Base-by-base conservation (phyloP, 495 filamentous ascomycete genomes). In the Bryoglossum gracile region DNA sequence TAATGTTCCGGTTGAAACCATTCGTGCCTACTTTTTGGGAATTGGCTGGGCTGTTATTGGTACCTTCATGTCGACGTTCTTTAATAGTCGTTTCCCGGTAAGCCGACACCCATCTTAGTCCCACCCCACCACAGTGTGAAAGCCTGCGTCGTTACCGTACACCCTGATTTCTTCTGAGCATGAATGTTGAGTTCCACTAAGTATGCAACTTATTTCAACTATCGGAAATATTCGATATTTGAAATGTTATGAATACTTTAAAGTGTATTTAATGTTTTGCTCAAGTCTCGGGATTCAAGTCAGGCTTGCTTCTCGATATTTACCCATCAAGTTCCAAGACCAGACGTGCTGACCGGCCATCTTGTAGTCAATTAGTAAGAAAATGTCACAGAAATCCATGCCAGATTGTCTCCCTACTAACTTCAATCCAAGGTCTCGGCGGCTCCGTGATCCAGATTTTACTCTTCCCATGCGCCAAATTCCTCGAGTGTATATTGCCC, bases 21-120 rank as follows among this genome's bases (percentile, higher is more conserved):
- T 65, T n/a, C 51, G 66, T 16, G 66, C 66, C 0, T 67, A 67
- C 23, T 65, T 68, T n/a, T 48, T 74, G 16, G 66, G 66, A 4
- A 62, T 66, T 21, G 52, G 54, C 5, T 68, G 65, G 65, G 65
- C 63, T 3, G 54, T 67, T 9, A 63, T 65, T 28, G 66, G 62
- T 2, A 62, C 59, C 2, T 65, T 64, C 24, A 62, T 69, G 55
- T 59, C 58, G 1, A 65, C 65, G 0, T 67, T 70, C 37, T 70
- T 68, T 49, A 67, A 69, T 54, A 63, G 55, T 48, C 56, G 65
- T 11, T 68, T 66, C 49, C 66, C 66, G 8, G 50, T 56, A 17
- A 65, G 66, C 30, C 33, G 60, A 61, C 36, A 53, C 63, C n/a
- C n/a, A n/a, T n/a, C n/a, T n/a, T n/a, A n/a, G n/a, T n/a, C n/a